Conservation (phyloP, 176 grass and related monocot genomes). For the Olyra latifolia region DNA sequence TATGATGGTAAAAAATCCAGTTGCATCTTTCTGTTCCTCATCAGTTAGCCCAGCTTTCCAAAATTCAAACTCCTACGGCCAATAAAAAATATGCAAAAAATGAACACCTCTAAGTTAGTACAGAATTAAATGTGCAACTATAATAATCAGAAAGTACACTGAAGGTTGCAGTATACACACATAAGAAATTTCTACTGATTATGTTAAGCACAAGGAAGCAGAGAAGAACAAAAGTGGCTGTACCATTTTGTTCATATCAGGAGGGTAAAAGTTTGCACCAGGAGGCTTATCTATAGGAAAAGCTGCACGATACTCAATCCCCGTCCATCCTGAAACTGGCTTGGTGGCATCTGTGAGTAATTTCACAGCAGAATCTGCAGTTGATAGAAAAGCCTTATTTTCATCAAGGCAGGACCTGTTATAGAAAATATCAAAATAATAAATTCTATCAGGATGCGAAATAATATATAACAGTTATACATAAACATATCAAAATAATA, state of each 20-base stretch:
- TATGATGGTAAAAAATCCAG: conserved; percentile 80
- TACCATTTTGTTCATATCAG: conserved; percentile 98
- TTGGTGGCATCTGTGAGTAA: conserved; percentile 71
- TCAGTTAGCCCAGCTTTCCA: conserved; percentile 65
- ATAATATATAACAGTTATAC: conserved; percentile 7
- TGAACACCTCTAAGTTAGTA: conserved; percentile 4
- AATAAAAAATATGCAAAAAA: conserved; percentile 17
- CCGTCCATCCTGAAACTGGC: conserved; percentile 81
- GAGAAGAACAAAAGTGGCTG: background rate
- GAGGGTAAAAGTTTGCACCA: conserved; percentile 93
- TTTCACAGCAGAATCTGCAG: conserved; percentile 85
- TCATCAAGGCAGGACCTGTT: conserved; percentile 94
- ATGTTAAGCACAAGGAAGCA: background rate
- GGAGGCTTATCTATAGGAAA: conserved; percentile 84
- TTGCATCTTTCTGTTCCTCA: conserved; percentile 70
- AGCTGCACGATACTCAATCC: conserved; percentile 80
- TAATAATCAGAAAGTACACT: background rate
- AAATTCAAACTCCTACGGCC: conserved; percentile 78
- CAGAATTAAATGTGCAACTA: conserved; percentile 18
- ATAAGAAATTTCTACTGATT: background rate
- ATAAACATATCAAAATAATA: conserved; percentile 18
- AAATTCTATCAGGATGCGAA: conserved; percentile 21
- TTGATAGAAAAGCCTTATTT: conserved; percentile 82
- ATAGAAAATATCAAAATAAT: conserved; percentile 25
- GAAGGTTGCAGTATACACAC: conserved; percentile 5